A percentile compares a stretch with the other conserved stretches of the same genome.
phyloP scores from a whole-genome alignment of 208 protist species.

The Trypanosoma boissoni region DNA sequence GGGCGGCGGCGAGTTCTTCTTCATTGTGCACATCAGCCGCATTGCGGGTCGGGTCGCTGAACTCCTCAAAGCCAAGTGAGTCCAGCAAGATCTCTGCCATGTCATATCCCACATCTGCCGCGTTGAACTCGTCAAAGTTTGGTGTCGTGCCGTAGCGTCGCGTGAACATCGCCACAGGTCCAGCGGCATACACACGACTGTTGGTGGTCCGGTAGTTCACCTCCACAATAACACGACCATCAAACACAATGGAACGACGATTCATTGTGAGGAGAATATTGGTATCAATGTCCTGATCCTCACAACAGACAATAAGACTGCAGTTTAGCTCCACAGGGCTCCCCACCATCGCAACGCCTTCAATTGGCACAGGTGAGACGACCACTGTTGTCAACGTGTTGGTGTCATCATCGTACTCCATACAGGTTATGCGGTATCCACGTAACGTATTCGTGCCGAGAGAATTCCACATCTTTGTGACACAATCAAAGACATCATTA shows the following conservation, averaged over 20 bases:
- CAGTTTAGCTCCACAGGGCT: slow-evolving; percentile 81
- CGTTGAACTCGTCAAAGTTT: slow-evolving; percentile 83
- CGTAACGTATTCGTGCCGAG: slow-evolving; percentile 80
- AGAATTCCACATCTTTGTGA: slow-evolving; percentile 55
- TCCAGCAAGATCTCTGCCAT: slow-evolving; percentile 74
- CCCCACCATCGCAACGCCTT: background rate
- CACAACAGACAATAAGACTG: slow-evolving; percentile 77
- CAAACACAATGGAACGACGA: slow-evolving; percentile 91
- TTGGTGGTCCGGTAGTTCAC: slow-evolving; percentile 88
- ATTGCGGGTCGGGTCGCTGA: slow-evolving; percentile 30
- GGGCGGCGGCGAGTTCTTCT: slow-evolving; percentile 12
- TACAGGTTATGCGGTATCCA: slow-evolving; percentile 65
- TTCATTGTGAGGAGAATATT: slow-evolving; percentile 85
- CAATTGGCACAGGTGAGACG: slow-evolving; percentile 43
- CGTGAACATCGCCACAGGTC: slow-evolving; percentile 92
- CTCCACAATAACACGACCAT: slow-evolving; percentile 91
- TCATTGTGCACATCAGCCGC: slow-evolving; percentile 10
- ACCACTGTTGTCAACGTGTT: slow-evolving; percentile 68
- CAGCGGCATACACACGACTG: slow-evolving; percentile 74
- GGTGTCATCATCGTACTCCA: slow-evolving; percentile 85
- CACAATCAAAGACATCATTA: slow-evolving; percentile 44
- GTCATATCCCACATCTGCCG: slow-evolving; percentile 77
- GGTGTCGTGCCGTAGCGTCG: slow-evolving; percentile 84
- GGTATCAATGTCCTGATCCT: slow-evolving; percentile 90
- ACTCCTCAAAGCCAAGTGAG: slow-evolving; percentile 80